Conservation (phyloP, 2,329 filamentous ascomycete species). For the Colletotrichum sp. region DNA sequence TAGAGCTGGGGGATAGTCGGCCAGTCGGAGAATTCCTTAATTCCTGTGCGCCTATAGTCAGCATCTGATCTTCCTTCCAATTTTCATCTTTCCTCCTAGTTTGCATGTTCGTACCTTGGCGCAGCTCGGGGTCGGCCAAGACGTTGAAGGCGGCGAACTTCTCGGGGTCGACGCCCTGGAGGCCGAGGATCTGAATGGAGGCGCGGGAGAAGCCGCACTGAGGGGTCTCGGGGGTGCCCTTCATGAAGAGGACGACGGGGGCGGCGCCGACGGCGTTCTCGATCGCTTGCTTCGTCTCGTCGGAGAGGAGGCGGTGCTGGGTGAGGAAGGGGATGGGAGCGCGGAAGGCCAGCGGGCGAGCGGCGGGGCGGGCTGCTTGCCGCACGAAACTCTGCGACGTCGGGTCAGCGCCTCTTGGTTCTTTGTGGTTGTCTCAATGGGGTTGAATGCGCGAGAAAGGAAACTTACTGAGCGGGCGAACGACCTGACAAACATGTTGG, state of each 20-base stretch:
- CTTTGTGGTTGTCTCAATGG: fast-evolving
- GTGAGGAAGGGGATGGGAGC: constrained; percentile 21
- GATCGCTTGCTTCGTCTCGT: constrained; percentile 81
- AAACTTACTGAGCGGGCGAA: constrained; percentile 11
- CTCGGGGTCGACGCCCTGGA: constrained; percentile 92
- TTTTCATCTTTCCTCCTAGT: neutral
- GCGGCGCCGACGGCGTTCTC: constrained; percentile 87
- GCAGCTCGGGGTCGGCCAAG: constrained; percentile 85
- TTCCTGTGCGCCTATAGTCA: constrained; percentile 60
- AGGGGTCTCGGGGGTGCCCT: constrained; percentile 93
- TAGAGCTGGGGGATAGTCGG: constrained; percentile 98
- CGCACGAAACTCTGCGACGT: constrained; percentile 38
- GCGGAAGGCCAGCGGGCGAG: constrained; percentile 25
- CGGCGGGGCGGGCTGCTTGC: constrained; percentile 40
- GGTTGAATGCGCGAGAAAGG: fast-evolving
- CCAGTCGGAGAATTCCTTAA: constrained; percentile 99
- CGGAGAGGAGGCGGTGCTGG: constrained; percentile 75
- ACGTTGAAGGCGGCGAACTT: constrained; percentile 99
- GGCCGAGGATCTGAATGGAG: constrained; percentile 89
- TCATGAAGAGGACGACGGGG: constrained; percentile 98
- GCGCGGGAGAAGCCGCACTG: constrained; percentile 97
- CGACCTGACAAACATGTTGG: constrained; percentile 13
- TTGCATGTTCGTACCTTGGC: constrained; percentile 66
- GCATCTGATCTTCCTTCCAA: neutral
- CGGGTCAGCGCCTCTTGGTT: neutral